Base-by-base conservation (phyloP, 2,329 filamentous ascomycete species). In the Trichoderma sp. region DNA sequence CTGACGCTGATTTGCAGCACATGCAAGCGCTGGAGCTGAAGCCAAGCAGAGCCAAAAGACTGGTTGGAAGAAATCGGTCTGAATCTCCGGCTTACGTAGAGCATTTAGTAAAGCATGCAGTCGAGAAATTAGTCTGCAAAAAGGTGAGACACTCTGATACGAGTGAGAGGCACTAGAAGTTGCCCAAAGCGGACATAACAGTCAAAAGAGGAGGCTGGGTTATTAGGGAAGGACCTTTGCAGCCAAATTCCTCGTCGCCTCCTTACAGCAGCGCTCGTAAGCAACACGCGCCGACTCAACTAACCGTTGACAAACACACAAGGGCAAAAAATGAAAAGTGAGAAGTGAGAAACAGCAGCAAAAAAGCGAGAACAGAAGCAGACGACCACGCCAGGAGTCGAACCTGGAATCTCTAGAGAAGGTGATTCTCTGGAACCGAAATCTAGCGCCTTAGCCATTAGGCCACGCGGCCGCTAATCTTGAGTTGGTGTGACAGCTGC, bases 381-480 rank as follows among this genome's bases (percentile, higher is more conserved):
- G 33, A 45, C 81, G 81, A 83, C 80, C 81, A 81, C 81, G 80
- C 80, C 81, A 83, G 81, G 81, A 82, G 78, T 83, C 81, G 81
- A 83, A 83, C 81, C 81, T 82, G 81, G 81, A 82, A 82, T 82
- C 81, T 82, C 79, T 82, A 81, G 81, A 82, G 81, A 74, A 75
- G 38, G 67, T 77, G 45, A 64, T 62, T 29, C 29, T 35, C 27
- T 29, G 29, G 11, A 68, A 80, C 81, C 81, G 81, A 83, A 83
- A 83, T 83, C 81, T 81, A 82, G 79, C 81, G 81, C 81, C 80
- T 81, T 83, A 82, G 74, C 81, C 82, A 83, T 83, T 83, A 81
- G 79, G 81, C 82, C 81, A 83, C 80, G 81, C 82, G 81, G 81
- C 82, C 80, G 63, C 65, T 76, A 21, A 53, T n/a, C 33, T 66